Evolutionary conservation across 768 basidiomycete genomes (phyloP).

Genomic region (Boletales sp.): DNA sequence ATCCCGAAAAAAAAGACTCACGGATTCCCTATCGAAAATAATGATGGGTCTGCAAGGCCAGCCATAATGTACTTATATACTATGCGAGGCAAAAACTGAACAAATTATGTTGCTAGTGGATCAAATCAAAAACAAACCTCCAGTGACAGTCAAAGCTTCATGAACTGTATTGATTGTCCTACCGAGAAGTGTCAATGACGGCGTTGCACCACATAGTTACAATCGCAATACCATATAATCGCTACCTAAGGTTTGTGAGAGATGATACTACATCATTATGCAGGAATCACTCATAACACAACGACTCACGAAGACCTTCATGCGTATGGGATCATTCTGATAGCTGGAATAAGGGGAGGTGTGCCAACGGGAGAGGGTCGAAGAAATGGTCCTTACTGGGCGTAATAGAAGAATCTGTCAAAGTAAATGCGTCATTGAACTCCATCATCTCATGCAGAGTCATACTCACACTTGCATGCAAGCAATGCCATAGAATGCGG

Average conservation of each 20-base stretch:
- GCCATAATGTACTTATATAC: conserved; percentile 1
- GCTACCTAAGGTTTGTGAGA: not conserved
- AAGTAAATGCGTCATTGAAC: not conserved
- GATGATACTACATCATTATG: not conserved
- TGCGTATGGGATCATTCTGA: conserved; percentile 1
- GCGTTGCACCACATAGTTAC: too few species aligned
- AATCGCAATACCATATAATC: not conserved
- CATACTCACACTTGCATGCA: conserved; percentile 9
- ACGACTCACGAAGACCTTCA: conserved; percentile 4
- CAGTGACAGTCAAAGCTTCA: conserved; percentile 1
- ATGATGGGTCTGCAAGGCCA: not conserved
- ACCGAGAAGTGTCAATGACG: not conserved
- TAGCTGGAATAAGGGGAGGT: not conserved
- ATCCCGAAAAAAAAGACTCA: not conserved
- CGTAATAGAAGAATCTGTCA: conserved; percentile 6
- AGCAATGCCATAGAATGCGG: conserved; percentile 3
- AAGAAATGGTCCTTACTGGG: not conserved
- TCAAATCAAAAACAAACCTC: conserved; percentile 4
- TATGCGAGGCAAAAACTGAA: not conserved
- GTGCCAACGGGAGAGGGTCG: not conserved
- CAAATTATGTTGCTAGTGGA: too few species aligned
- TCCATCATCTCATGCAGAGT: not conserved
- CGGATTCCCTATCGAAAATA: not conserved
- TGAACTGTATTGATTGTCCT: conserved; percentile 7
- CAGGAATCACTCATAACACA: not conserved